phyloP scores from a whole-genome alignment of 768 basidiomycete genomes.

The Amanita molliuscula region DNA sequence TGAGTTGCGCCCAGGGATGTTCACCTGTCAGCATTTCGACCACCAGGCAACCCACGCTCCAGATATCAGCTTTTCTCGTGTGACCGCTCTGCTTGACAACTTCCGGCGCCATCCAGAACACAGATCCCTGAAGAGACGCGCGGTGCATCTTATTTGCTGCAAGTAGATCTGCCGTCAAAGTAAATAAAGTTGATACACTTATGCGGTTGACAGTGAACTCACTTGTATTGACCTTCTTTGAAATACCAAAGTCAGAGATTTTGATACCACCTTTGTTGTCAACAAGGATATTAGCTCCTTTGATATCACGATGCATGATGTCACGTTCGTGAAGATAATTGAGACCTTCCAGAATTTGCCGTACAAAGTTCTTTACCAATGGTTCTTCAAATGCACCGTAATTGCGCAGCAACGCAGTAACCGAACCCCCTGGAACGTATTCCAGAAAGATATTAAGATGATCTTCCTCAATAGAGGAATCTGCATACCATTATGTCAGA shows the following conservation, averaged over 20 bases:
- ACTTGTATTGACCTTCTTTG: constrained; percentile 97
- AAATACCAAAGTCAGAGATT: constrained; percentile 95
- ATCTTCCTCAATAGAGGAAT: constrained; percentile 87
- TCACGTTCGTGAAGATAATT: constrained; percentile 87
- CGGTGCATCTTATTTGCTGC: constrained; percentile 69
- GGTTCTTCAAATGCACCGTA: constrained; percentile 94
- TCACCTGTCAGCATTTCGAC: constrained; percentile 97
- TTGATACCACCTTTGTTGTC: constrained; percentile 98
- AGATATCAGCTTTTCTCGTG: constrained; percentile 89
- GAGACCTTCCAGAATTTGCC: constrained; percentile 83
- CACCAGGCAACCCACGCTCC: constrained; percentile 91
- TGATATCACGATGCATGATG: constrained; percentile 97
- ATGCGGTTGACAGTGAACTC: constrained; percentile 24
- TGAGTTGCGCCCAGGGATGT: constrained; percentile 91
- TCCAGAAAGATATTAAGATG: constrained; percentile 94
- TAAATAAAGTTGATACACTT: neutral
- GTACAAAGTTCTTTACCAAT: constrained; percentile 85
- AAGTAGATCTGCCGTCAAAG: constrained; percentile 25
- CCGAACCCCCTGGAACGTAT: constrained; percentile 93
- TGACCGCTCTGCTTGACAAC: constrained; percentile 94
- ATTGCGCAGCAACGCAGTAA: constrained; percentile 77
- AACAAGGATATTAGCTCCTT: constrained; percentile 96
- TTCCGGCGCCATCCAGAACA: constrained; percentile 99
- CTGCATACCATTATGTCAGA: constrained; percentile 27
- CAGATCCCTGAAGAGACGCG: constrained; percentile 92